A percentile compares a stretch with the other conserved stretches of the same genome.
phyloP scores from a whole-genome alignment of 2,329 filamentous ascomycete species.

The Calonectria hawksworthii region DNA sequence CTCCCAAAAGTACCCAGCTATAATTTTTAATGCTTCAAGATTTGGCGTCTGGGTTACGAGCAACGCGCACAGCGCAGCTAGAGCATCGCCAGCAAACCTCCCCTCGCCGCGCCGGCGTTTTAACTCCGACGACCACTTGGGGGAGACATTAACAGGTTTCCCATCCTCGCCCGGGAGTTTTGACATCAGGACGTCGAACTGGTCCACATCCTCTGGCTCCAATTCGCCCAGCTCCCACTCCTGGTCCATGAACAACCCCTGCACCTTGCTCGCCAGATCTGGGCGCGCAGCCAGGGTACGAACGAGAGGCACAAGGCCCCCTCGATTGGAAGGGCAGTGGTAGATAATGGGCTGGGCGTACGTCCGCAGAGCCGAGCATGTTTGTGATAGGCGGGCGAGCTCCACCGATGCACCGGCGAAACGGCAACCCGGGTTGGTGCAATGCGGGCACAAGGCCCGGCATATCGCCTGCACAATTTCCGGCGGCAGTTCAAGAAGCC shows the following conservation, averaged over 20 bases:
- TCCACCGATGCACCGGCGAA: background rate
- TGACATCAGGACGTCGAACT: constrained; percentile 1
- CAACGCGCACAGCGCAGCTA: constrained; percentile 3
- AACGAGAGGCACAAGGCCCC: background rate
- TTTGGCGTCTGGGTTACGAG: constrained; percentile 3
- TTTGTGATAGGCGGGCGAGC: background rate
- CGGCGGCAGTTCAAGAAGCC: constrained; percentile 4
- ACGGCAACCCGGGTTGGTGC: background rate
- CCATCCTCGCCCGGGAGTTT: background rate
- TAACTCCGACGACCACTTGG: background rate
- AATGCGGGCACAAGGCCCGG: background rate
- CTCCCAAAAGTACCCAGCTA: background rate
- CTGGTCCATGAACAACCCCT: background rate
- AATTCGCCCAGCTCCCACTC: background rate
- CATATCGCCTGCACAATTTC: constrained; percentile 13
- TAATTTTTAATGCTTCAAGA: background rate
- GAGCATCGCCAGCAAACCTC: background rate
- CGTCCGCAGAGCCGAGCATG: constrained; percentile 8
- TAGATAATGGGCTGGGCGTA: constrained; percentile 3
- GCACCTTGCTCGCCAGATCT: constrained; percentile 3
- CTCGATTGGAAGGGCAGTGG: background rate
- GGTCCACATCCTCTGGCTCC: background rate
- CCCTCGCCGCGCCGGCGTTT: background rate
- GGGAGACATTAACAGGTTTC: background rate
- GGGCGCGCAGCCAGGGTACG: constrained; percentile 5